These are phyloP conservation scores for Acacia crassicarpa DNA, from an alignment of 306 rosid genomes.

Conservation along the genomic window DNA sequence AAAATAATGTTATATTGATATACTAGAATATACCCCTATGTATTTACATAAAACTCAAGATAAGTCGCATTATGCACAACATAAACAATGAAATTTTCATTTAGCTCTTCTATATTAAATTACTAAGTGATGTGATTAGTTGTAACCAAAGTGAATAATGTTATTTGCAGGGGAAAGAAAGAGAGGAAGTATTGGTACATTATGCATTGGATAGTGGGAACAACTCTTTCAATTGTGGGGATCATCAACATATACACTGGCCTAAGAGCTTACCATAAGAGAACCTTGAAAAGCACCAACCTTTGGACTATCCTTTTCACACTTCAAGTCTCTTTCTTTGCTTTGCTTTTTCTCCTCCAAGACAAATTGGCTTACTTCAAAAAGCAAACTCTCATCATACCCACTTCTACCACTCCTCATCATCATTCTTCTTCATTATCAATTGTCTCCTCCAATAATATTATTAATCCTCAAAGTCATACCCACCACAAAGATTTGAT, in stretches of 20 bases:
- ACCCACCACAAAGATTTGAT: conserved; percentile 55
- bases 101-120: too few relatives aligned
- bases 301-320: conserved; percentile 92
- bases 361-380: conserved; percentile 81
- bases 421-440: conserved; percentile 10
- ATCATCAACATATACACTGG: conserved; percentile 89
- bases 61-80: too few relatives aligned
- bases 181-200: conserved; percentile 80
- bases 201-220: conserved; percentile 87
- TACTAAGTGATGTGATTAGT: neutral
- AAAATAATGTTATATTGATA: too few relatives aligned
- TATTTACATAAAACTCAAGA: neutral
- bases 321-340: conserved; percentile 62
- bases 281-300: conserved; percentile 60
- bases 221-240: conserved; percentile 64
- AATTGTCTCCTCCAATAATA: conserved; percentile 28
- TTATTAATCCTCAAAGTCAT: conserved; percentile 38
- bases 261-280: conserved; percentile 65
- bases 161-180: conserved; percentile 65
- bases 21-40: too few relatives aligned
- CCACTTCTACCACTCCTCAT: neutral
- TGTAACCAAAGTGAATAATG: neutral
- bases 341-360: conserved; percentile 69
- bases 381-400: conserved; percentile 64
- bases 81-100: too few relatives aligned